Conservation (phyloP, 176 grass and related monocot species). For the Poa annua region DNA sequence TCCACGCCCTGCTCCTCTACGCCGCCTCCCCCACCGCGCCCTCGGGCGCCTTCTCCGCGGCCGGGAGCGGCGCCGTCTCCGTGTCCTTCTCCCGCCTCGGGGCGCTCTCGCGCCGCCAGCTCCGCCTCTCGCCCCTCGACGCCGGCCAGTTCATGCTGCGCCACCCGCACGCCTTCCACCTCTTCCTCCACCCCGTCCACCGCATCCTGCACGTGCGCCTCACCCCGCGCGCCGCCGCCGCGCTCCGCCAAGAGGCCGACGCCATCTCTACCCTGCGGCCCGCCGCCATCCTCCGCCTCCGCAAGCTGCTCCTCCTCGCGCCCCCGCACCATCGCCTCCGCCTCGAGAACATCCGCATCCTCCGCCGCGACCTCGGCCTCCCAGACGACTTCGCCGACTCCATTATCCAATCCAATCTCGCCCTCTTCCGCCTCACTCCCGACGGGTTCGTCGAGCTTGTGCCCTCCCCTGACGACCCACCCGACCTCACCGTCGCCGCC, state of each 20-base stretch:
- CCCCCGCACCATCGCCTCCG: conserved; percentile 61
- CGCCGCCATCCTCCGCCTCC: conserved; percentile 55
- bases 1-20: conserved; percentile 66
- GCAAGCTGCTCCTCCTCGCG: conserved; percentile 79
- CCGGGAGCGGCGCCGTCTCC: conserved; percentile 36
- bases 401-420: conserved; percentile 62
- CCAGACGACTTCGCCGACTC: conserved; percentile 85
- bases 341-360: conserved; percentile 77
- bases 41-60: conserved; percentile 22
- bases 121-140: conserved; percentile 58
- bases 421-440: conserved; percentile 65
- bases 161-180: conserved; percentile 87
- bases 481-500: conserved; percentile 57
- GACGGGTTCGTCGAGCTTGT: conserved; percentile 75
- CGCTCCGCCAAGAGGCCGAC: conserved; percentile 49
- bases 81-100: conserved; percentile 66
- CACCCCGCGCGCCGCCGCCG: conserved; percentile 69
- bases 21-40: conserved; percentile 43
- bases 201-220: conserved; percentile 76
- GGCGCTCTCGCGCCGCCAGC: conserved; percentile 64
- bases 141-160: conserved; percentile 71
- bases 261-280: conserved; percentile 48
- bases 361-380: conserved; percentile 69
- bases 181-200: conserved; percentile 89
- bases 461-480: conserved; percentile 48